phyloP scores from a whole-genome alignment of 495 filamentous ascomycete species.

The Elasticomyces elasticus region DNA sequence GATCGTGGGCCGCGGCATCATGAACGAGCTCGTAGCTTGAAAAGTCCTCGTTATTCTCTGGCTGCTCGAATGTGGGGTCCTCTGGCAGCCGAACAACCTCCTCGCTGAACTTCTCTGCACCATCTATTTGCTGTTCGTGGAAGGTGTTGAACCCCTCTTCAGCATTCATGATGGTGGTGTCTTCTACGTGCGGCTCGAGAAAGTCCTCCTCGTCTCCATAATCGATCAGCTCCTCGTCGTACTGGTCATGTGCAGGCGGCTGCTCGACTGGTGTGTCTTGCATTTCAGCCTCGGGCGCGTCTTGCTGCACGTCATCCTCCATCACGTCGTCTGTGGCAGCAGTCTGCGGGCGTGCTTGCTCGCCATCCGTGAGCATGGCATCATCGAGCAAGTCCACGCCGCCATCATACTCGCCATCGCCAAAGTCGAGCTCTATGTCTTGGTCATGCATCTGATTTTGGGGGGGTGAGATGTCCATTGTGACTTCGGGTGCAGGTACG shows the following conservation, averaged over 20 bases:
- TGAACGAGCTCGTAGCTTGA: background rate
- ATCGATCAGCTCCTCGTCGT: conserved; percentile 29
- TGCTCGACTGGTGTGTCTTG: conserved; percentile 19
- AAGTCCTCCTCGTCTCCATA: conserved; percentile 30
- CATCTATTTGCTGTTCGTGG: background rate
- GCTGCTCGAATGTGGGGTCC: conserved; percentile 10
- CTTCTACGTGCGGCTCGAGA: conserved; percentile 15
- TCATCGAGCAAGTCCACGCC: conserved; percentile 25
- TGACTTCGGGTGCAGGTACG: conserved; percentile 32
- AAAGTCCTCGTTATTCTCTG: background rate
- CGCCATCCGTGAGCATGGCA: conserved; percentile 19
- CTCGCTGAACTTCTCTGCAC: conserved; percentile 16
- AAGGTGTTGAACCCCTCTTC: conserved; percentile 1
- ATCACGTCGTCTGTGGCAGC: conserved; percentile 40
- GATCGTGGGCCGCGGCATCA: background rate
- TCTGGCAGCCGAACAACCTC: conserved; percentile 26
- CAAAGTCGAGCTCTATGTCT: conserved; percentile 61
- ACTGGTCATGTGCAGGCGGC: conserved; percentile 1
- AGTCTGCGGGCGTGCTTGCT: conserved; percentile 23
- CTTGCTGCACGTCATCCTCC: conserved; percentile 27
- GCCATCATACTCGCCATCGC: conserved; percentile 57
- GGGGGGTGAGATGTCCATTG: conserved; percentile 47
- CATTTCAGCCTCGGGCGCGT: conserved; percentile 2
- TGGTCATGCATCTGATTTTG: conserved; percentile 45
- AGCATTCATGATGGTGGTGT: conserved; percentile 2